phyloP scores from a whole-genome alignment of 2,329 filamentous ascomycete species.

The Pseudopithomyces maydicus region DNA sequence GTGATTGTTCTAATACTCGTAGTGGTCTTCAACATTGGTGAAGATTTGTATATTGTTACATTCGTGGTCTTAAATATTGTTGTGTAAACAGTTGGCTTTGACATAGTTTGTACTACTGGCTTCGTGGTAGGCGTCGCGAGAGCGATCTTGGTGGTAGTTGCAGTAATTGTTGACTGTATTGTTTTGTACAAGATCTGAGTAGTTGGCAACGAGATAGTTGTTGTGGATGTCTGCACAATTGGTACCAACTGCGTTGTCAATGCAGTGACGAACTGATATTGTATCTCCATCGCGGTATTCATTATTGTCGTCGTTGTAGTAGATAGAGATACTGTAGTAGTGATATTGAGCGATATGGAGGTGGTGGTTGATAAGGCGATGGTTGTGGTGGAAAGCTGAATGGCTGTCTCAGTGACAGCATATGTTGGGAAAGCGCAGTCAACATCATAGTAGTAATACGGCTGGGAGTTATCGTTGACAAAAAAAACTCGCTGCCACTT shows the following conservation, averaged over 20 bases:
- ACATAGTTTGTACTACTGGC: no score
- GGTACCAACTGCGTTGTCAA: background rate
- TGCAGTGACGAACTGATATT: background rate
- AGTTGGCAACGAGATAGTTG: background rate
- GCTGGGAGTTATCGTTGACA: slow-evolving; percentile 12
- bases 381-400: slow-evolving; percentile 2
- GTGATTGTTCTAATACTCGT: no score
- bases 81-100: no score
- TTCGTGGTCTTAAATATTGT: no score
- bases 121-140: no score
- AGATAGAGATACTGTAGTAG: background rate
- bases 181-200: background rate
- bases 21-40: no score
- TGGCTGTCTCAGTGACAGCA: slow-evolving; percentile 1
- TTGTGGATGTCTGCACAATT: background rate
- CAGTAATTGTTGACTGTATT: background rate
- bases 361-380: slow-evolving; percentile 1
- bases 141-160: background rate
- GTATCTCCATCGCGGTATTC: background rate
- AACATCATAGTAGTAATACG: slow-evolving; percentile 27
- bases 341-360: background rate
- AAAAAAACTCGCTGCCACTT: slow-evolving; percentile 16
- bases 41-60: no score
- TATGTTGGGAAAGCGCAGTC: slow-evolving; percentile 19
- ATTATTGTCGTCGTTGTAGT: background rate